Conservation (phyloP, 208 protist genomes). For the Phytomonas sp. region DNA sequence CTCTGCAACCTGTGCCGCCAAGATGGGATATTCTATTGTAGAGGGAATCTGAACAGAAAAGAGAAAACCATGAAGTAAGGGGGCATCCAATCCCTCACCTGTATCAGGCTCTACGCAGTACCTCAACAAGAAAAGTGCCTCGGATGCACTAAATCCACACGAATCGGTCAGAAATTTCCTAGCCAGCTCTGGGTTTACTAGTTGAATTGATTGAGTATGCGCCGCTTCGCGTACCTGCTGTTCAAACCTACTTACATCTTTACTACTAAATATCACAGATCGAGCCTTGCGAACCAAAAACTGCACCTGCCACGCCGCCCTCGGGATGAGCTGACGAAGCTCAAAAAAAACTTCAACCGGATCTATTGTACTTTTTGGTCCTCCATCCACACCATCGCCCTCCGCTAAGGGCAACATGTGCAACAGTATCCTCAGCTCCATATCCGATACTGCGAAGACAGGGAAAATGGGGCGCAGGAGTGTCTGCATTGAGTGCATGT, state of each 20-base stretch:
- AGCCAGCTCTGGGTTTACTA: background rate
- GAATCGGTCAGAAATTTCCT: conserved; percentile 19
- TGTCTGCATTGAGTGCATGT: conserved; percentile 10
- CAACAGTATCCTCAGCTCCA: conserved; percentile 47
- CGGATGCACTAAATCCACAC: conserved; percentile 33
- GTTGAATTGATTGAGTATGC: background rate
- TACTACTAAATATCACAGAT: conserved; percentile 15
- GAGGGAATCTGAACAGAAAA: conserved; percentile 37
- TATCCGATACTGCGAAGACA: conserved; percentile 19
- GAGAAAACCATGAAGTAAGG: conserved; percentile 41
- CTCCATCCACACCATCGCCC: conserved; percentile 11
- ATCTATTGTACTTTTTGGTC: background rate
- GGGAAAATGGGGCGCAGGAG: conserved; percentile 43
- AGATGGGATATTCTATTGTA: conserved; percentile 50
- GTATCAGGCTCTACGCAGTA: conserved; percentile 15
- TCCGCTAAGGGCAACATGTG: conserved; percentile 26
- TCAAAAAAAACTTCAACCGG: conserved; percentile 1
- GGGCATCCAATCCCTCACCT: conserved; percentile 20
- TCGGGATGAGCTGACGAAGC: background rate
- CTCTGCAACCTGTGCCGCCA: conserved; percentile 60
- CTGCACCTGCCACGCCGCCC: conserved; percentile 4
- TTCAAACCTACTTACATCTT: conserved; percentile 30
- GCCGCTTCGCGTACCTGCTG: conserved; percentile 20
- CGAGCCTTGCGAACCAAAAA: background rate
- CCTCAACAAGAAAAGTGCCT: conserved; percentile 33